phyloP scores from a whole-genome alignment of 2,329 filamentous ascomycete genomes.

The Exophiala sp. region DNA sequence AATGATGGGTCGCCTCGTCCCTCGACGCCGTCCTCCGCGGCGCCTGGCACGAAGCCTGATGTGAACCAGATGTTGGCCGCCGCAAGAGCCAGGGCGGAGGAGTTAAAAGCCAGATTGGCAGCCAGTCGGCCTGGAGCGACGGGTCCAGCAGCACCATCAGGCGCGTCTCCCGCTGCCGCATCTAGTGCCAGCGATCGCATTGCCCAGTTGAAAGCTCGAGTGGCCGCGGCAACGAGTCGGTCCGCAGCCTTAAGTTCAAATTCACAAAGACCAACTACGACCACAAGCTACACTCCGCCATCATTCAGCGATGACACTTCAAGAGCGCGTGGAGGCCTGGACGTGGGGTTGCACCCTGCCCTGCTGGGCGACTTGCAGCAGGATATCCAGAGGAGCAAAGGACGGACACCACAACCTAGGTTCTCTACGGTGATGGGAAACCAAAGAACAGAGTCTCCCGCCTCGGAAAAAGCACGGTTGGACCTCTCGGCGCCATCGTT shows the following conservation, averaged over 20 bases:
- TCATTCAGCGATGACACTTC: slow-evolving; percentile 46
- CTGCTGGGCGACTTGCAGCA: slow-evolving; percentile 49
- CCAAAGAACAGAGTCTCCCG: slow-evolving; percentile 44
- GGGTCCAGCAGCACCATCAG: slow-evolving; percentile 26
- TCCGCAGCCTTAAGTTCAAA: slow-evolving; percentile 38
- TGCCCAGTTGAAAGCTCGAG: slow-evolving; percentile 71
- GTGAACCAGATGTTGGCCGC: slow-evolving; percentile 45
- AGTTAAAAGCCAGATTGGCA: slow-evolving; percentile 43
- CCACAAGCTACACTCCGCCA: slow-evolving; percentile 38
- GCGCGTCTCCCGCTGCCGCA: slow-evolving; percentile 36
- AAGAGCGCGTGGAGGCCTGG: slow-evolving; percentile 60
- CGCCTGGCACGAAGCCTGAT: slow-evolving; percentile 32
- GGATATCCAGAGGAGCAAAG: slow-evolving; percentile 41
- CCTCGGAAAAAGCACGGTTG: slow-evolving; percentile 43
- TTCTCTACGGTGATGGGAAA: slow-evolving; percentile 53
- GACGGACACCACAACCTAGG: slow-evolving; percentile 41
- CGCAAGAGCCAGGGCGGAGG: slow-evolving; percentile 45
- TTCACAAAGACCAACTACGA: slow-evolving; percentile 42
- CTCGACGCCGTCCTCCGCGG: slow-evolving; percentile 32
- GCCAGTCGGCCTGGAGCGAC: slow-evolving; percentile 30
- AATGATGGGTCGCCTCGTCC: slow-evolving; percentile 47
- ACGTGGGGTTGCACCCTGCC: slow-evolving; percentile 71
- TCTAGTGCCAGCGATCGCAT: slow-evolving; percentile 60
- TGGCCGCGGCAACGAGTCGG: slow-evolving; percentile 64
- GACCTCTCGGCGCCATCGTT: slow-evolving; percentile 54